phyloP scores from a whole-genome alignment of 495 filamentous ascomycete species.

The Talaromyces thailandensis region DNA sequence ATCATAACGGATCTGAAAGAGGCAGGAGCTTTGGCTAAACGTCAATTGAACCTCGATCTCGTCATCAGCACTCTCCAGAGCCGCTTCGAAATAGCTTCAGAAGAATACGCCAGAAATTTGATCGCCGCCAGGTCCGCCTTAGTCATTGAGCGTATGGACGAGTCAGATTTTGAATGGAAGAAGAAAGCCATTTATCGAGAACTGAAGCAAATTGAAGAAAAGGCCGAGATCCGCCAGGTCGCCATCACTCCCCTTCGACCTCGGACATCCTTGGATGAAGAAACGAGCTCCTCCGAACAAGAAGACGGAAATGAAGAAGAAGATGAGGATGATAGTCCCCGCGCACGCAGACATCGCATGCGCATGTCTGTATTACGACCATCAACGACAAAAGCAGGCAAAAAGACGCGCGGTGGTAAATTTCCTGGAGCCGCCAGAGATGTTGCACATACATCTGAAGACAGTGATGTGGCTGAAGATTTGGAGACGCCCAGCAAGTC shows the following conservation, averaged over 20 bases:
- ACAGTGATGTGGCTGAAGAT: slow-evolving; percentile 33
- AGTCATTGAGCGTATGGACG: slow-evolving; percentile 28
- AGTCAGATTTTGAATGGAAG: slow-evolving; percentile 31
- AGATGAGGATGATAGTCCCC: slow-evolving; percentile 10
- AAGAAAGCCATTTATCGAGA: slow-evolving; percentile 38
- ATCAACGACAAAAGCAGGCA: slow-evolving; percentile 32
- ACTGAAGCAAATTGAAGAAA: slow-evolving; percentile 22
- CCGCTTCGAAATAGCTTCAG: slow-evolving; percentile 20
- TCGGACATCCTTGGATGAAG: slow-evolving; percentile 15
- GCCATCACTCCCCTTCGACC: slow-evolving; percentile 28
- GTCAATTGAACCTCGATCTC: slow-evolving; percentile 32
- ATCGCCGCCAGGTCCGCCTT: slow-evolving; percentile 22
- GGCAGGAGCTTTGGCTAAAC: slow-evolving; percentile 36
- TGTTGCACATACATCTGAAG: slow-evolving; percentile 18
- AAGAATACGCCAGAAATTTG: slow-evolving; percentile 29
- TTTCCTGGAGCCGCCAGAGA: slow-evolving; percentile 12
- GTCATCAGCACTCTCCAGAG: slow-evolving; percentile 20
- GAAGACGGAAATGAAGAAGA: slow-evolving; percentile 3
- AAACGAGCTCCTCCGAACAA: slow-evolving; percentile 17
- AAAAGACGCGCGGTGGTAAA: slow-evolving; percentile 34
- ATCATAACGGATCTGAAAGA: slow-evolving; percentile 28
- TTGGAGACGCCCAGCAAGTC: slow-evolving; percentile 38
- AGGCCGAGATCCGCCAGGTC: slow-evolving; percentile 12
- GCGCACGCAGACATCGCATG: slow-evolving; percentile 19
- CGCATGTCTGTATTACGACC: slow-evolving; percentile 46